These are phyloP conservation scores for Tolypocladium paradoxum DNA, from an alignment of 2,329 filamentous ascomycete species.

Conservation along the genomic window DNA sequence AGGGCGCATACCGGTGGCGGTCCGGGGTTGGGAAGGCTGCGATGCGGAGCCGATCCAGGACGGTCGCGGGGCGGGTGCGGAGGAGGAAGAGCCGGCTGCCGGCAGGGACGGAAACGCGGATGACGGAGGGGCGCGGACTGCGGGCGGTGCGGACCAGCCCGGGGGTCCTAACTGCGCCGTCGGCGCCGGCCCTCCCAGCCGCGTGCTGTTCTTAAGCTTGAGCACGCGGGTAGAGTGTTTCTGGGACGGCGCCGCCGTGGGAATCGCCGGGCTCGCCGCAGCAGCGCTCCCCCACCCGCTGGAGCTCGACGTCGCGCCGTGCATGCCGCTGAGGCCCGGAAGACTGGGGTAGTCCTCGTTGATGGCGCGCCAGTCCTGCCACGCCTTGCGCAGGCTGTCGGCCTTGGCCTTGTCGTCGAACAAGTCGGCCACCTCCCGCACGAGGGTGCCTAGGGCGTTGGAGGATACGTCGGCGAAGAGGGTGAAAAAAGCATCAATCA, in stretches of 20 bases:
- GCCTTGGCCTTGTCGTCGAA: constrained; percentile 76
- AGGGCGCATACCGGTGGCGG: constrained; percentile 8
- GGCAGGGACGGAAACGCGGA: constrained; percentile 35
- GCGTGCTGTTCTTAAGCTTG: constrained; percentile 48
- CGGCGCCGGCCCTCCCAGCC: constrained; percentile 24
- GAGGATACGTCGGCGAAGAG: constrained; percentile 72
- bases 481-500: constrained; percentile 81
- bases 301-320: constrained; percentile 45
- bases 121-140: constrained; percentile 13
- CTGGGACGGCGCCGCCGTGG: constrained; percentile 28
- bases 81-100: constrained; percentile 9
- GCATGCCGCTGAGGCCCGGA: constrained; percentile 61
- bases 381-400: constrained; percentile 65
- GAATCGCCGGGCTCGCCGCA: constrained; percentile 40
- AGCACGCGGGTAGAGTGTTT: constrained; percentile 44
- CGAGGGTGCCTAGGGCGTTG: constrained; percentile 72
- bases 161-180: constrained; percentile 6
- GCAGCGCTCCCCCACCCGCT: constrained; percentile 52
- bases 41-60: constrained; percentile 20
- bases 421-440: constrained; percentile 85
- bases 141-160: constrained; percentile 12
- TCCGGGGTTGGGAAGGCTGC: constrained; percentile 25
- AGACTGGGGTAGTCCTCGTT: constrained; percentile 92
- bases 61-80: constrained; percentile 14
- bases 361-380: constrained; percentile 92